Base-by-base conservation (phyloP, 2,329 filamentous ascomycete species). In the Colletotrichum magnum region DNA sequence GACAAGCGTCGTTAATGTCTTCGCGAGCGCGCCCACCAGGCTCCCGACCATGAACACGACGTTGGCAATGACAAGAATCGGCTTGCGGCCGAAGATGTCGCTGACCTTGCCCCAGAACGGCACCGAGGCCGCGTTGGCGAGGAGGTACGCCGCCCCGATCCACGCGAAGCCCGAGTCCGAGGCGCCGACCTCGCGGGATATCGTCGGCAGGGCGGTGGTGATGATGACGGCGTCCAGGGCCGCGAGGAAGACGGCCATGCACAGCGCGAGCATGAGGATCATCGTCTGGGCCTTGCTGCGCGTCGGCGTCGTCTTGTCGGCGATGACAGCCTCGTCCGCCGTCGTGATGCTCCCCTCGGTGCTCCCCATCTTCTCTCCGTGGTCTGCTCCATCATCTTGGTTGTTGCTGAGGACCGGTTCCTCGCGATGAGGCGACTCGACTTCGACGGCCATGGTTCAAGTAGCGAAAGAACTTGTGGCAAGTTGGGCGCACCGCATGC, bases 101-200 rank as follows among this genome's bases (percentile, higher is more conserved):
- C 85, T 85, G 54, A 89, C 75, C 73, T 88, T 88, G 64, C 90
- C 91, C 92, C 92, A 95, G 58, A 91, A 89, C 0, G 92, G 91
- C 0, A 89, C 88, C 1, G 88, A 86, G 77, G 84, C 88, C 1
- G 92, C 90, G 75, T 90, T 91, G 64, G 90, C 91, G 12, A 95
- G 87, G 6, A 94, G 83, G 75, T 93, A 95, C 3, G 92, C 89
- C 45, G 88, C 89, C 15, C 93, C 93, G 70, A 95, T 90, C 93
- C 93, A 95, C 59, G 90, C 88, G 79, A 94, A 95, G 26, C 92
- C 92, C 16, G 87, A 83, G 3, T 88, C 88, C 6, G 92, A 92
- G 53, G 87, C 76, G 52, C 89, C 76, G 70, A 95, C 88, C 69
- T 92, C 84, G 41, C 80, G 79, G 5, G 88, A 85, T 71, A 93